Percentiles rank a stretch among this genome's conserved stretches.
Conservation (phyloP, 352 stramenopile species). For the Peronosclerospora sorghi region DNA sequence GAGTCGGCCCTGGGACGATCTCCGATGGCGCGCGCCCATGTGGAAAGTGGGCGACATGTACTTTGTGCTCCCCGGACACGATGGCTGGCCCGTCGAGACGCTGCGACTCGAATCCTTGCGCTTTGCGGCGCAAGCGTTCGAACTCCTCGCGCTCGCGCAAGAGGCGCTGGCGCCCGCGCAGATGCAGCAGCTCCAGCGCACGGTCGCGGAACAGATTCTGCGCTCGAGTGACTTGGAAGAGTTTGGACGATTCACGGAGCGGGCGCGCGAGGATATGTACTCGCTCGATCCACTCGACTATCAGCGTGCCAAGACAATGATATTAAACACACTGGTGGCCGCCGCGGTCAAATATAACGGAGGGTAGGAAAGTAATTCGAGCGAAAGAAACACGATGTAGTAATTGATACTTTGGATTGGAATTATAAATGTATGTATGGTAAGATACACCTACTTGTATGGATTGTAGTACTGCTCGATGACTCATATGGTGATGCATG, state of each 20-base stretch:
- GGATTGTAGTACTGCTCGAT: too few relatives aligned
- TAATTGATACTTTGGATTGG: too few relatives aligned
- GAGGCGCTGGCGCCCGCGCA: conserved; percentile 22
- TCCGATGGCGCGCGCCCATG: conserved; percentile 46
- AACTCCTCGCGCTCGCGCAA: conserved; percentile 42
- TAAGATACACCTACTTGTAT: too few relatives aligned
- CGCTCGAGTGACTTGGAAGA: conserved; percentile 46
- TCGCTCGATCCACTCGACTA: conserved; percentile 64
- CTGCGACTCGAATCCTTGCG: conserved; percentile 59
- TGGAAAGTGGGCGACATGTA: conserved; percentile 82
- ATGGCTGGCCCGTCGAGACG: conserved; percentile 57
- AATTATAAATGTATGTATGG: not conserved
- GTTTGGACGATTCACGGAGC: conserved; percentile 25
- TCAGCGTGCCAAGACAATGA: conserved; percentile 38
- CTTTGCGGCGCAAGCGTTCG: conserved; percentile 54
- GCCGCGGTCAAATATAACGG: conserved; percentile 14
- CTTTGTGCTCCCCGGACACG: conserved; percentile 56
- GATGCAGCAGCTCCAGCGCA: conserved; percentile 41
- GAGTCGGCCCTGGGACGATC: conserved; percentile 36
- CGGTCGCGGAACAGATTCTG: conserved; percentile 46
- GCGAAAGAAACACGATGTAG: too few relatives aligned
- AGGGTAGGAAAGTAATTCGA: not conserved
- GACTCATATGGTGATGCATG: conserved; percentile 35
- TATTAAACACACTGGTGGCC: conserved; percentile 49
- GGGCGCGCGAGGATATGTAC: conserved; percentile 41